A percentile compares a stretch with the other conserved stretches of the same genome.
phyloP scores from a whole-genome alignment of 768 basidiomycete genomes.

The Lactarius evosmus region DNA sequence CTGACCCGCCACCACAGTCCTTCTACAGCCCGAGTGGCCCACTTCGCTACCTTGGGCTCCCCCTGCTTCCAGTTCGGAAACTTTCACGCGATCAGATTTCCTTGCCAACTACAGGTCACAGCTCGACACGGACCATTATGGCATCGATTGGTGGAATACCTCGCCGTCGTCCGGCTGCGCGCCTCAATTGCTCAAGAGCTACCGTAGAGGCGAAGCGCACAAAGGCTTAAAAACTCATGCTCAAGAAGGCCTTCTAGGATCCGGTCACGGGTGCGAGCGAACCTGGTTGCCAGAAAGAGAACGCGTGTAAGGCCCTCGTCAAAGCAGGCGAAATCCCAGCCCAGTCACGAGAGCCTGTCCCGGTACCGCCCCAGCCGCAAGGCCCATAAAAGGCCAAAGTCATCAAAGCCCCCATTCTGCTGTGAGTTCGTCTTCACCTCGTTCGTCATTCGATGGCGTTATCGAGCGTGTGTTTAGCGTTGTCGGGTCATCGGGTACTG shows the following conservation, averaged over 20 bases:
- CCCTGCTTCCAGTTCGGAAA: constrained; percentile 36
- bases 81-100: constrained; percentile 55
- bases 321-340: constrained; percentile 17
- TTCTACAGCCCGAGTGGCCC: constrained; percentile 79
- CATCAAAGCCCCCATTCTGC: constrained; percentile 67
- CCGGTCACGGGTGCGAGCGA: constrained; percentile 19
- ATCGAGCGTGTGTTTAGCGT: constrained; percentile 46
- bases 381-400: constrained; percentile 35
- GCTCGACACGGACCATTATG: constrained; percentile 89
- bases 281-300: constrained; percentile 19
- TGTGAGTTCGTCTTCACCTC: constrained; percentile 39
- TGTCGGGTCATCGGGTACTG: constrained; percentile 85
- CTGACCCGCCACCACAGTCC: not conserved
- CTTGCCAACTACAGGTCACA: constrained; percentile 68
- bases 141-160: constrained; percentile 85
- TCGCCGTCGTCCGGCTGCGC: constrained; percentile 72
- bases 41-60: constrained; percentile 82
- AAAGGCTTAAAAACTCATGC: constrained; percentile 23
- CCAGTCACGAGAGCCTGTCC: constrained; percentile 7
- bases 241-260: constrained; percentile 23
- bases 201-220: constrained; percentile 11
- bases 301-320: constrained; percentile 2
- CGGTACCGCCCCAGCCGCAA: constrained; percentile 5
- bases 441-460: constrained; percentile 5
- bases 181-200: constrained; percentile 29